phyloP scores from a whole-genome alignment of 2,329 filamentous ascomycete species.

The Ilyonectria robusta region DNA sequence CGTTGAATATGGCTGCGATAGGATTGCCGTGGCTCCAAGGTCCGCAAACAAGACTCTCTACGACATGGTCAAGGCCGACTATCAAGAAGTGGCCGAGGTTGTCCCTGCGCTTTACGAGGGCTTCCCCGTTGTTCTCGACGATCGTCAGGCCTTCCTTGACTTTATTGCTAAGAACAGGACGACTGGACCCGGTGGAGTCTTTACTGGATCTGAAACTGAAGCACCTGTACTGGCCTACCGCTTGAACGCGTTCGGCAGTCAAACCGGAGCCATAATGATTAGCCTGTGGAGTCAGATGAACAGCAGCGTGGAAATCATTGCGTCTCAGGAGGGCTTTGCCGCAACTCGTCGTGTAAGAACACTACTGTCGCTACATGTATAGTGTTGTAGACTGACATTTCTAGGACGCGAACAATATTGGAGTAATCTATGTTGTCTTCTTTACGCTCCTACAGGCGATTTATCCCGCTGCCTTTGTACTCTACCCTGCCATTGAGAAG shows the following conservation, averaged over 20 bases:
- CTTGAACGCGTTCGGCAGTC: slow-evolving; percentile 16
- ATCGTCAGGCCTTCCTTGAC: slow-evolving; percentile 20
- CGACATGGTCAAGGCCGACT: slow-evolving; percentile 28
- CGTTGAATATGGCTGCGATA: slow-evolving; percentile 48
- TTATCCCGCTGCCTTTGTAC: slow-evolving; percentile 75
- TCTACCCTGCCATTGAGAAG: slow-evolving; percentile 87
- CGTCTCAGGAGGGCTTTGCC: slow-evolving; percentile 72
- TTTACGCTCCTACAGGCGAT: slow-evolving; percentile 79
- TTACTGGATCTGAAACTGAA: slow-evolving; percentile 26
- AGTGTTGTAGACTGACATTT: background rate
- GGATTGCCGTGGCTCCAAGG: slow-evolving; percentile 30
- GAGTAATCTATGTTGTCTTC: slow-evolving; percentile 77
- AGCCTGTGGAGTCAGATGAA: slow-evolving; percentile 41
- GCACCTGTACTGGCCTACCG: slow-evolving; percentile 32
- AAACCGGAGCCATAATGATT: slow-evolving; percentile 26
- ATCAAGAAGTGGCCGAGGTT: slow-evolving; percentile 20
- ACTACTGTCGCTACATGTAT: no score
- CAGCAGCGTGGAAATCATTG: slow-evolving; percentile 56
- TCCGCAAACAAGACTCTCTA: slow-evolving; percentile 52
- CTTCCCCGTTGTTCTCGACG: slow-evolving; percentile 27
- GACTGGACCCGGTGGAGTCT: slow-evolving; percentile 28
- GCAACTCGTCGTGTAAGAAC: slow-evolving; percentile 62
- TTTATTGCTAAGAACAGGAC: slow-evolving; percentile 20
- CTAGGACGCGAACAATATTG: slow-evolving; percentile 59
- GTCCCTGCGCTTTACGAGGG: slow-evolving; percentile 9